Base-by-base conservation (phyloP, 768 basidiomycete genomes). In the Kwoniella botswanensis region DNA sequence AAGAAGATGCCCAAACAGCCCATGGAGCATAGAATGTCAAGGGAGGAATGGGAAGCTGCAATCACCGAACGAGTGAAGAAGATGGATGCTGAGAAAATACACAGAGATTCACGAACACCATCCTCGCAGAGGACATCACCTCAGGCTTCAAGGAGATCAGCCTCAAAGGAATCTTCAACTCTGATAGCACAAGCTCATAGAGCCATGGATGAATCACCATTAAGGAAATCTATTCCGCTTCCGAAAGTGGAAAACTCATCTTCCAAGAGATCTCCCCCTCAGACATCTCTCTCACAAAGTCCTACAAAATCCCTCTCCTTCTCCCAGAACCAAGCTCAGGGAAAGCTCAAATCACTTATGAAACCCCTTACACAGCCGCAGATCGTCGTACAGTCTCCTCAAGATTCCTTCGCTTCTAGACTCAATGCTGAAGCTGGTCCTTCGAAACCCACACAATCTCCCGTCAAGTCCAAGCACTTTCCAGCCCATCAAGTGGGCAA, bases 401-500 rank as follows among this genome's bases (percentile, higher is more conserved):
- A 5, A 13, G 21, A 56, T 22, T 29, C 21, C 55, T 29, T 13
- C 22, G 9, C 9, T 13, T 6, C 21, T 15, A 43, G 18, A 26
- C 44, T 11, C 43, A 52, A 35, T 4, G 4, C 24, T 29, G 43
- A 42, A 22, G 21, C 59, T 11, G 24, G 22, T 10, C 35, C 24
- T 5, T 50, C 56, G 22, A 21, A 17, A 50, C 56, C 26, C 21
- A 29, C 17, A 6, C 44, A 6, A 10, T 41, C 24, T 11, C n/a
- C 58, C 7, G 42, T 56, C 65, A 21, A 35, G 41, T 57, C 55
- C 26, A 64, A 53, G 5, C 43, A 64, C 13, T n/a, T 44, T 26
- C 29, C 22, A 9, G 18, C 58, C 10, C 7, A n/a, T 10, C 22
- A 10, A 21, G 0, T 4, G 21, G 57, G 50, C 26, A 29, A 68